A percentile compares a stretch with the other conserved stretches of the same genome.
Conservation (phyloP, 257 asterid species). For the Dorcoceras hygrometricum region DNA sequence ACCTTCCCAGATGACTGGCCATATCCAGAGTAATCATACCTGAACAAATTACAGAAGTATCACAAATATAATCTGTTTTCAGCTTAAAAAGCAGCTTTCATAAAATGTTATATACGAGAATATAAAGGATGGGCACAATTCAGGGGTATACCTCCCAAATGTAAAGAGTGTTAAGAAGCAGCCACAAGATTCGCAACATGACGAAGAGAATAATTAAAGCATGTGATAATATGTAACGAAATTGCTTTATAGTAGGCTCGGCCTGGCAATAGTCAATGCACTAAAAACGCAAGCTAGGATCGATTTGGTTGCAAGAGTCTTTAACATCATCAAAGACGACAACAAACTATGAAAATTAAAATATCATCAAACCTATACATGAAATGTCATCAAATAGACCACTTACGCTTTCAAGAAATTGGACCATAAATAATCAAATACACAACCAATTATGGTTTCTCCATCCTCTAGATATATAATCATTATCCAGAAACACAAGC, state of each 20-base stretch:
- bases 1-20: constrained; percentile 98
- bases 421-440: not conserved
- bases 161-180: not conserved
- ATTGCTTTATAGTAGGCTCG: not conserved
- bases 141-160: not conserved
- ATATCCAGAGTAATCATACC: constrained; percentile 94
- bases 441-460: not conserved
- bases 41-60: constrained; percentile 29
- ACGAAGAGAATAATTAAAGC: not conserved
- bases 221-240: not conserved
- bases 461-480: not conserved
- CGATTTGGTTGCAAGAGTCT: not conserved
- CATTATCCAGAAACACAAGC: not conserved
- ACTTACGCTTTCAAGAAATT: not conserved
- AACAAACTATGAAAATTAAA: too few species aligned
- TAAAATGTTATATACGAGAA: not conserved
- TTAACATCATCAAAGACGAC: not conserved
- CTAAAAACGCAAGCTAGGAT: not conserved
- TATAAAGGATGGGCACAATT: not conserved
- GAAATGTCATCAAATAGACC: not conserved
- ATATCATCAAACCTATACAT: not conserved
- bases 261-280: not conserved
- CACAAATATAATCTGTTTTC: not conserved
- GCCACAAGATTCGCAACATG: not conserved
- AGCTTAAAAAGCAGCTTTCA: not conserved